Conservation (phyloP, 2,329 filamentous ascomycete genomes). For the Cytospora schulzeri region DNA sequence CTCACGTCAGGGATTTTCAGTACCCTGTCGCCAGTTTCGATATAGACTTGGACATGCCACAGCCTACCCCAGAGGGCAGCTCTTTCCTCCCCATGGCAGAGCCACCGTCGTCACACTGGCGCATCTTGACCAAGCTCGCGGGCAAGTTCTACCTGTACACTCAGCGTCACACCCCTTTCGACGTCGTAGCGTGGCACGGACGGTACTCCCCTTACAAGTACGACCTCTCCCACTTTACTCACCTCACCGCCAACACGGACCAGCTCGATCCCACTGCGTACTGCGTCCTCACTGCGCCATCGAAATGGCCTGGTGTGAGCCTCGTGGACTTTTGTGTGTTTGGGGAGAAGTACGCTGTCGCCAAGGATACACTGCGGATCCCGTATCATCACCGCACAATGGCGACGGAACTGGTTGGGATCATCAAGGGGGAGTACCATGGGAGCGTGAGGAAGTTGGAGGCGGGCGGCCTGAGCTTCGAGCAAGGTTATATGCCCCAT, state of each 20-base stretch:
- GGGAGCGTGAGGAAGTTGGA: slow-evolving; percentile 35
- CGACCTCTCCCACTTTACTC: slow-evolving; percentile 54
- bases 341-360: slow-evolving; percentile 63
- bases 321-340: slow-evolving; percentile 66
- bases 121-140: slow-evolving; percentile 59
- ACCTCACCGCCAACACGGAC: slow-evolving; percentile 60
- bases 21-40: slow-evolving; percentile 57
- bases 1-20: slow-evolving; percentile 66
- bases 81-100: not conserved
- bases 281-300: slow-evolving; percentile 61
- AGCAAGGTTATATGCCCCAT: slow-evolving; percentile 37
- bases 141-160: slow-evolving; percentile 60
- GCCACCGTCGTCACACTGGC: slow-evolving; percentile 9
- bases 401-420: slow-evolving; percentile 53
- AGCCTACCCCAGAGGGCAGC: slow-evolving; percentile 9
- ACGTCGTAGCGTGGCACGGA: slow-evolving; percentile 69
- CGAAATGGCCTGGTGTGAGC: slow-evolving; percentile 53
- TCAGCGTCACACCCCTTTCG: slow-evolving; percentile 65
- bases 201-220: slow-evolving; percentile 56
- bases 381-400: slow-evolving; percentile 60
- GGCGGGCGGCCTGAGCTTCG: slow-evolving; percentile 36
- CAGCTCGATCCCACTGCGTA: slow-evolving; percentile 66
- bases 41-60: slow-evolving; percentile 32
- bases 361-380: slow-evolving; percentile 55
- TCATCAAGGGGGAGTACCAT: slow-evolving; percentile 40